Evolutionary conservation across 139 green algal genomes (phyloP), one percentile per base, ranked within the genome.

Genomic region (Chlorella sp.): DNA sequence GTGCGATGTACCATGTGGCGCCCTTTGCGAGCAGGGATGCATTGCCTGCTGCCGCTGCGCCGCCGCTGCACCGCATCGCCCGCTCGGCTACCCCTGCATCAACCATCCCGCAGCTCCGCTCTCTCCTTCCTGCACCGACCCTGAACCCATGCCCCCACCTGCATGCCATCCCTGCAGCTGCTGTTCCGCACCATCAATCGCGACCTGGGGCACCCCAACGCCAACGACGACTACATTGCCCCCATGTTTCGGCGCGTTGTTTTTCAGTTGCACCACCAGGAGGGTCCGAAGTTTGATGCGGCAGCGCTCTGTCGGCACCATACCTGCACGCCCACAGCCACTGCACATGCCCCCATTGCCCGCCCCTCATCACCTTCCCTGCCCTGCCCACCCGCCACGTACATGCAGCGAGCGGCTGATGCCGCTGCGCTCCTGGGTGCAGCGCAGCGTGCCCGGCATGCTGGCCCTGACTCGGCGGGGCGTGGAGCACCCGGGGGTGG

Each of bases 161-260:
- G 51, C 51, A 3, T 60, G 51, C 51, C 51, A 28, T 38, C 17
- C 0, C 2, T 69, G 85, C 88, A 93, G 92, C 86, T 95, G n/a
- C 87, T 92, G 15, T 94, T 93, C 82, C 88, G 92, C 51, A 94
- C 92, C 21, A 83, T 92, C 41, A 95, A 95, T 75, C 85, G 84
- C 0, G 92, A 95, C 69, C 85, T 93, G 71, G 57, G 62, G 3
- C 68, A 79, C 2, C 92, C 90, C 34, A 92, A 93, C 67, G 60
- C 83, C 55, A 95, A 95, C 63, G 65, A 92, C 0, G 93, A 95
- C 81, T 67, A 92, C 85, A 84, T 94, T 38, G 93, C 93, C 0
- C 64, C 62, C 11, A 13, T 71, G 9, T 85, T 95, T 9, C 88
- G 84, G 32, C 55, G 36, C 32, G 44, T n/a, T n/a, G n/a, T n/a